These are phyloP conservation scores for Paramecium octaurelia DNA, from an alignment of 73 alveolate species.

Conservation along the genomic window DNA sequence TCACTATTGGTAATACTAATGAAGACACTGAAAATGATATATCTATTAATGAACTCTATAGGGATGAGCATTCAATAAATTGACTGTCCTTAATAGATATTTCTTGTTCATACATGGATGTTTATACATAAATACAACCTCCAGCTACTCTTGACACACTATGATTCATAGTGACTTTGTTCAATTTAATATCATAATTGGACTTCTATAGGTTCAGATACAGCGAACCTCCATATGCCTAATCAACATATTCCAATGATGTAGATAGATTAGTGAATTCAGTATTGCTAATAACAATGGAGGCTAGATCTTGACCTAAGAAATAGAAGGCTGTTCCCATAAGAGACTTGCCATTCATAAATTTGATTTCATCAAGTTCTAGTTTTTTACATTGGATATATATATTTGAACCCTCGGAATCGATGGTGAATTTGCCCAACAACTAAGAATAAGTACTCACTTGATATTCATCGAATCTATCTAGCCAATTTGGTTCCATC, in stretches of 20 bases:
- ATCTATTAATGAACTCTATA: not conserved
- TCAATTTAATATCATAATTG: not conserved
- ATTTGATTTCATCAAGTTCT: not conserved
- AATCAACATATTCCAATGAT: not conserved
- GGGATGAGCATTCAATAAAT: not conserved
- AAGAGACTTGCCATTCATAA: not conserved
- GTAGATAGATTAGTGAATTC: not conserved
- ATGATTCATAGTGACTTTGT: not conserved
- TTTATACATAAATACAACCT: not conserved
- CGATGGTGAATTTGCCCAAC: not conserved
- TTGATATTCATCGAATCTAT: constrained; percentile 3
- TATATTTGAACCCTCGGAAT: not conserved
- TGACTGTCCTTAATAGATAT: not conserved
- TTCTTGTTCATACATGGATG: not conserved
- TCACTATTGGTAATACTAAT: not conserved
- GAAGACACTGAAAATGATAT: not conserved
- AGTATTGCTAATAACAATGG: not conserved
- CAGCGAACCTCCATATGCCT: not conserved
- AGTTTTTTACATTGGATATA: not conserved
- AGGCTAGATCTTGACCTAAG: not conserved
- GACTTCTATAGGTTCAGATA: not conserved
- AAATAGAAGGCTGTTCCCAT: not conserved
- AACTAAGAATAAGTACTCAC: not conserved
- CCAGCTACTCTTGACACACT: not conserved
- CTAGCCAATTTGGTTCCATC: not conserved